A percentile compares a stretch with the other conserved stretches of the same genome.
Conservation (phyloP, 352 stramenopile species). For the Pythium grandisporangium region DNA sequence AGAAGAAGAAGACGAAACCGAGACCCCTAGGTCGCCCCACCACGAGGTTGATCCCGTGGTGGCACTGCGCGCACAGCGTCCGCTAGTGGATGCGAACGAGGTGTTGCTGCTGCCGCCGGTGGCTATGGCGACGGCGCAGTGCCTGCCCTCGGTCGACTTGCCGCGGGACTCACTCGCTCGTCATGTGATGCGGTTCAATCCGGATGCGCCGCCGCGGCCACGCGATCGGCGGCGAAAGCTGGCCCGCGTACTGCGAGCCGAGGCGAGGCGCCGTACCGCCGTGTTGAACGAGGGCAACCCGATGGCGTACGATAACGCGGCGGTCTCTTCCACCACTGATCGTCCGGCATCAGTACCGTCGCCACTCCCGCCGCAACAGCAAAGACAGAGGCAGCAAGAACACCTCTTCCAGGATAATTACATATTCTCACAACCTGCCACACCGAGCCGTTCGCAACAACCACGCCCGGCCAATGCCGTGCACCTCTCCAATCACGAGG, state of each 20-base stretch:
- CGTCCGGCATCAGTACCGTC: no score
- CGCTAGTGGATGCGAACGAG: conserved; percentile 46
- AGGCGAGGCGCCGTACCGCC: conserved; percentile 17
- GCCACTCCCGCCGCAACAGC: no score
- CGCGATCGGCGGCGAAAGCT: conserved; percentile 15
- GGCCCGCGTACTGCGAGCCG: conserved; percentile 18
- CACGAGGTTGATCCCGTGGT: no score
- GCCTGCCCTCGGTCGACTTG: conserved; percentile 4
- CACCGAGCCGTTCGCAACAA: no score
- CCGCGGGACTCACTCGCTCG: conserved; percentile 22
- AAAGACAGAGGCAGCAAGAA: no score
- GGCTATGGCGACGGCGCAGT: conserved; percentile 6
- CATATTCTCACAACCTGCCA: conserved; percentile 50
- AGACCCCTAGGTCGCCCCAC: background rate
- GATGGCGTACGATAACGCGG: conserved; percentile 42
- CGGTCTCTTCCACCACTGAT: no score
- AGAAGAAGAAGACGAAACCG: background rate
- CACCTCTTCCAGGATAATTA: conserved; percentile 61
- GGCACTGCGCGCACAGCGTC: background rate
- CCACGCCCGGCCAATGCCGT: no score
- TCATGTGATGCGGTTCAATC: conserved; percentile 42
- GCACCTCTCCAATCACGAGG: no score
- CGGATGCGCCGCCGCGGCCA: conserved; percentile 28
- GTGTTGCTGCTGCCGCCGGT: conserved; percentile 30
- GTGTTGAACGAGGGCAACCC: conserved; percentile 57